A percentile compares a stretch with the other conserved stretches of the same genome.
Evolutionary conservation across 257 asterid species (phyloP).

Genomic region (Solanum ossicruentum): DNA sequence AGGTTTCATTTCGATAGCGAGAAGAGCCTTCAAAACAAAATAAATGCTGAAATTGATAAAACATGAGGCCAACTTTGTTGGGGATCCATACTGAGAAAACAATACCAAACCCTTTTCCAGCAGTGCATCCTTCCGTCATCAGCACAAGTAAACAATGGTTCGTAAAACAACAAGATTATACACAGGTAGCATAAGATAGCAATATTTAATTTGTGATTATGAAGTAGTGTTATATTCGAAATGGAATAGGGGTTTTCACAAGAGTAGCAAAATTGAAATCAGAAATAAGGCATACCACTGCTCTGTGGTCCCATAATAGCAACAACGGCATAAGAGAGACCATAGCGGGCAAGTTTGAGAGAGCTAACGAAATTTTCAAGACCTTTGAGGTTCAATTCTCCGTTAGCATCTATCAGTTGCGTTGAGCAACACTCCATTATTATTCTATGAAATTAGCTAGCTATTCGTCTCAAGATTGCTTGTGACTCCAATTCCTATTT

Average conservation of each 20-base stretch:
- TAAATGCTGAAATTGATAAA: background rate
- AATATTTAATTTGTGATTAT: background rate
- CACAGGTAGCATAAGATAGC: background rate
- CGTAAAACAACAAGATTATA: background rate
- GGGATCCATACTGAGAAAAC: background rate
- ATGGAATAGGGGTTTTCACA: background rate
- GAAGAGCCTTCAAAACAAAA: background rate
- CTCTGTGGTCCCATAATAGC: constrained; percentile 92
- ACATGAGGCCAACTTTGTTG: background rate
- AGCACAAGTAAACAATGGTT: background rate
- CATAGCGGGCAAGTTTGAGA: constrained; percentile 25
- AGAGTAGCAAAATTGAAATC: background rate
- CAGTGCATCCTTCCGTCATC: background rate
- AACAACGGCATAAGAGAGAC: constrained; percentile 68
- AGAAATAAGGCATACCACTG: constrained; percentile 41
- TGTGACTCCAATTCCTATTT: too few relatives aligned
- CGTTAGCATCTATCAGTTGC: constrained; percentile 26
- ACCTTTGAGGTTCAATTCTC: constrained; percentile 28
- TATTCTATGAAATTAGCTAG: background rate
- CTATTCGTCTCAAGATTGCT: background rate
- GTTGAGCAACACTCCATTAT: constrained; percentile 11
- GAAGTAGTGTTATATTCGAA: background rate
- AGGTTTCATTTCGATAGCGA: background rate
- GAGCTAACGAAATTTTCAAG: constrained; percentile 16
- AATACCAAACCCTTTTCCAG: background rate